These are phyloP conservation scores for Pleurotus cornucopiae DNA, from an alignment of 768 basidiomycete species.

Conservation along the genomic window DNA sequence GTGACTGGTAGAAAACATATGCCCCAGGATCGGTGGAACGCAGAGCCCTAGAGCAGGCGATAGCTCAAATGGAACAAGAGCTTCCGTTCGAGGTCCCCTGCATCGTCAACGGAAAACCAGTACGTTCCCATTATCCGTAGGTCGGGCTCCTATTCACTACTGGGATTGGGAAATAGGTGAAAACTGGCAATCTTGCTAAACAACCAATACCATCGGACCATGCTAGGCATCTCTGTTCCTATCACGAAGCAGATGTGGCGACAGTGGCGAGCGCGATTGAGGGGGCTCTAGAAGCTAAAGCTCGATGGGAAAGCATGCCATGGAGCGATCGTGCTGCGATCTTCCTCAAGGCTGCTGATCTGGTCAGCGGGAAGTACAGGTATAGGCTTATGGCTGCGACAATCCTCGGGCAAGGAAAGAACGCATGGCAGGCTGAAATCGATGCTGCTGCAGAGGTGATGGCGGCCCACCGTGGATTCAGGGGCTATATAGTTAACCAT, in stretches of 20 bases:
- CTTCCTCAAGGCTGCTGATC: conserved; percentile 96
- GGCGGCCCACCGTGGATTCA: background rate
- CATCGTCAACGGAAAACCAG: conserved; percentile 85
- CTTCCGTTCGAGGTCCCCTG: conserved; percentile 92
- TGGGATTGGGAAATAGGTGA: conserved; percentile 45
- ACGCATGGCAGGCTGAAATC: conserved; percentile 99
- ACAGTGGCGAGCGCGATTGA: conserved; percentile 78
- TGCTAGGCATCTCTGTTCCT: conserved; percentile 72
- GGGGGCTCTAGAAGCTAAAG: conserved; percentile 82
- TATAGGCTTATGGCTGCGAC: conserved; percentile 95
- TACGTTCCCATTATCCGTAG: conserved; percentile 27
- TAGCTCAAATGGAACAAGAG: conserved; percentile 76
- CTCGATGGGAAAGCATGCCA: conserved; percentile 88
- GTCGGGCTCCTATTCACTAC: conserved; percentile 4
- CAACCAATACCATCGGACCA: conserved; percentile 89
- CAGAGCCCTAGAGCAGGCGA: conserved; percentile 60
- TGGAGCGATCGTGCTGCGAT: conserved; percentile 98
- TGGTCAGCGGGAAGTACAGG: conserved; percentile 92
- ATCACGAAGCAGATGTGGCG: conserved; percentile 83
- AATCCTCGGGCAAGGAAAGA: conserved; percentile 98
- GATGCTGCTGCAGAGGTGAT: conserved; percentile 96
- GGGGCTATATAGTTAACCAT: conserved; percentile 6
- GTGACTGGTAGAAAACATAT: conserved; percentile 58
- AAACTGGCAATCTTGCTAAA: conserved; percentile 71
- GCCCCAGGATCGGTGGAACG: conserved; percentile 78